Conservation (phyloP, 495 filamentous ascomycete species). For the Penicillium atrosanguineum region DNA sequence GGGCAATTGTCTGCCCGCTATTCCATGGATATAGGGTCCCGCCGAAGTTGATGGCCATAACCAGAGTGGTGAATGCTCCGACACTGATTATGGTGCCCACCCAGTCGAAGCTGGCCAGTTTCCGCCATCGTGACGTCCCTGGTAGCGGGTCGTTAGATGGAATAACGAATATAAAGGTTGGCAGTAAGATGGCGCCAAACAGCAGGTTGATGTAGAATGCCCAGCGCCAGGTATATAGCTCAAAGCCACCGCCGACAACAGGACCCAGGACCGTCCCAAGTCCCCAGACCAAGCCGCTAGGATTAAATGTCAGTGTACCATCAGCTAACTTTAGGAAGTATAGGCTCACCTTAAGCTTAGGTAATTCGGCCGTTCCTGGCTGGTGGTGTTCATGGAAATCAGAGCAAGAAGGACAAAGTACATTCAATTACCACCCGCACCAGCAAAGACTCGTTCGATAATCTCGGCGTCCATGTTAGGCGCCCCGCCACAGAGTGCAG, state of each 20-base stretch:
- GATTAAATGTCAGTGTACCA: not conserved
- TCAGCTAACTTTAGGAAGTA: not conserved
- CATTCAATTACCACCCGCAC: constrained; percentile 48
- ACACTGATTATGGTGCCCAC: constrained; percentile 18
- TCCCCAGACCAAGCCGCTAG: constrained; percentile 38
- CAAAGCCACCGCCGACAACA: constrained; percentile 8
- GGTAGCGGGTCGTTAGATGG: not conserved
- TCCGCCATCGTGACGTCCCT: not conserved
- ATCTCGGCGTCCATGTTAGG: constrained; percentile 47
- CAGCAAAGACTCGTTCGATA: constrained; percentile 41
- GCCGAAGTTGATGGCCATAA: constrained; percentile 29
- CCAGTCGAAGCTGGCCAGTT: constrained; percentile 10
- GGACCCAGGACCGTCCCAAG: constrained; percentile 35
- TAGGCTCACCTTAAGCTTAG: constrained; percentile 32
- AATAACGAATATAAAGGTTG: constrained; percentile 1
- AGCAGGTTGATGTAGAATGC: constrained; percentile 9
- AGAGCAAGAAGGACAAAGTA: constrained; percentile 50
- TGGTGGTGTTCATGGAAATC: constrained; percentile 40
- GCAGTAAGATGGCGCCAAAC: not conserved
- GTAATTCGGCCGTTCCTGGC: constrained; percentile 45
- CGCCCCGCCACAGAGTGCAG: constrained; percentile 51
- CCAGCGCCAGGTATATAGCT: constrained; percentile 5
- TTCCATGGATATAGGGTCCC: constrained; percentile 35
- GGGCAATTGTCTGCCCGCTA: constrained; percentile 45
- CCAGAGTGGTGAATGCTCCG: constrained; percentile 11